These are phyloP conservation scores for Flammula alnicola DNA, from an alignment of 1,284 basidiomycete species.

Conservation along the genomic window DNA sequence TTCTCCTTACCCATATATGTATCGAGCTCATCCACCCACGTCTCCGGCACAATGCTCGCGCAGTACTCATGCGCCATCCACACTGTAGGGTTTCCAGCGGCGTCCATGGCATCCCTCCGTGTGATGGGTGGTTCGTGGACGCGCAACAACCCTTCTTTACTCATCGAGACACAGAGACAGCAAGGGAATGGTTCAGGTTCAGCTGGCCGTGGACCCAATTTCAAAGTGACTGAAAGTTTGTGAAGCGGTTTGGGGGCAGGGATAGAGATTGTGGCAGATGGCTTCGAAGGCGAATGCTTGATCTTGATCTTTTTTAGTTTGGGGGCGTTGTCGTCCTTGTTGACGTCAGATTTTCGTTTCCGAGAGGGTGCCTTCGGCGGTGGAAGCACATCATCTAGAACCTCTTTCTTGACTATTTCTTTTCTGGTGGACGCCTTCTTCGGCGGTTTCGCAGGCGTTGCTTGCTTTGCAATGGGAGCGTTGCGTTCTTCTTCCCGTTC, in stretches of 20 bases:
- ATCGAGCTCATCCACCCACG: slow-evolving; percentile 76
- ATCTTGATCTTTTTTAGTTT: slow-evolving; percentile 44
- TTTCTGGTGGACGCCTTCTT: slow-evolving; percentile 27
- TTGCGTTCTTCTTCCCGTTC: slow-evolving; percentile 58
- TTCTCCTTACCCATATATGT: slow-evolving; percentile 48
- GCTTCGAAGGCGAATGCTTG: slow-evolving; percentile 32
- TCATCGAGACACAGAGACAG: slow-evolving; percentile 77
- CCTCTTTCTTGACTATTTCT: slow-evolving; percentile 16
- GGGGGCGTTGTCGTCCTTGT: slow-evolving; percentile 24
- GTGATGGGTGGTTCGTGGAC: slow-evolving; percentile 71
- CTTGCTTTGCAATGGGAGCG: slow-evolving; percentile 23
- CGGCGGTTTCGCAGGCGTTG: slow-evolving; percentile 7
- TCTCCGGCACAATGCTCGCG: slow-evolving; percentile 82
- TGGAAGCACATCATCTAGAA: slow-evolving; percentile 5
- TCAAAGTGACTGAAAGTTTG: slow-evolving; percentile 60
- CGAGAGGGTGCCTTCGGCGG: slow-evolving; percentile 25
- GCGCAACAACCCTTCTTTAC: slow-evolving; percentile 59
- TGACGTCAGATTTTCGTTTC: slow-evolving; percentile 42
- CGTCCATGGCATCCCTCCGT: slow-evolving; percentile 53
- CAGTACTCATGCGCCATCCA: slow-evolving; percentile 82
- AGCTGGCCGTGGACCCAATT: slow-evolving; percentile 61
- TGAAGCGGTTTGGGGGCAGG: slow-evolving; percentile 26
- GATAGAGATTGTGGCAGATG: slow-evolving; percentile 17
- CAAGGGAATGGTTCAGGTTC: slow-evolving; percentile 71
- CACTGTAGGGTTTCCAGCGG: slow-evolving; percentile 44